Percentiles rank a stretch among this genome's conserved stretches.
phyloP scores from a whole-genome alignment of 2,329 filamentous ascomycete species.

The Paracorniculantispora psalliotae region DNA sequence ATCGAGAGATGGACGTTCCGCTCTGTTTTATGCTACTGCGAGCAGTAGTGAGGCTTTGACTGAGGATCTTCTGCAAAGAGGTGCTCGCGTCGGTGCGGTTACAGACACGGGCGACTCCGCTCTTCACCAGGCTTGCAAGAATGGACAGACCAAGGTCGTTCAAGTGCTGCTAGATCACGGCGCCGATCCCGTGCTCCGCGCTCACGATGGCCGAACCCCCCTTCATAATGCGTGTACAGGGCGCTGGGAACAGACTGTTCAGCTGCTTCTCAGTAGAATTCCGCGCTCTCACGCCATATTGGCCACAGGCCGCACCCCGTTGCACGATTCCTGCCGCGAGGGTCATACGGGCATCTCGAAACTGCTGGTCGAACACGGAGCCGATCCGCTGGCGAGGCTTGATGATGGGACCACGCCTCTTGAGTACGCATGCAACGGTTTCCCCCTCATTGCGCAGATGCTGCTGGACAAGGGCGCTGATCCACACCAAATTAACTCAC shows the following conservation, averaged over 20 bases:
- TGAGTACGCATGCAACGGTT: neutral
- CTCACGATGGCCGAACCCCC: neutral
- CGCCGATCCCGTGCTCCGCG: neutral
- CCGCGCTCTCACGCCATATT: neutral
- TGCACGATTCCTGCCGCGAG: neutral
- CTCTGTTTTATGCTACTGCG: neutral
- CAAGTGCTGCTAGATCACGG: neutral
- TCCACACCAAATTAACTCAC: neutral
- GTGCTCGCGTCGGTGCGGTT: neutral
- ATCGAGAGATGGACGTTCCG: neutral
- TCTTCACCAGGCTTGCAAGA: neutral
- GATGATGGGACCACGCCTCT: constrained; percentile 2
- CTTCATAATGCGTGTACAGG: neutral
- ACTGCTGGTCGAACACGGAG: neutral
- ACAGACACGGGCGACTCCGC: neutral
- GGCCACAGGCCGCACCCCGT: neutral
- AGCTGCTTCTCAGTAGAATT: neutral
- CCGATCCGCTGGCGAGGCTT: neutral
- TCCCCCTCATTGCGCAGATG: neutral
- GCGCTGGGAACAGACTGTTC: neutral
- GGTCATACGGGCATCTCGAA: neutral
- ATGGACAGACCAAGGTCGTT: neutral
- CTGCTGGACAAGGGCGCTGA: constrained; percentile 4
- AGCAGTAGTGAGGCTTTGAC: neutral
- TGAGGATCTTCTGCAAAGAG: neutral